Evolutionary conservation across 495 filamentous ascomycete genomes (phyloP).

Genomic region (Oleoguttula mirabilis): DNA sequence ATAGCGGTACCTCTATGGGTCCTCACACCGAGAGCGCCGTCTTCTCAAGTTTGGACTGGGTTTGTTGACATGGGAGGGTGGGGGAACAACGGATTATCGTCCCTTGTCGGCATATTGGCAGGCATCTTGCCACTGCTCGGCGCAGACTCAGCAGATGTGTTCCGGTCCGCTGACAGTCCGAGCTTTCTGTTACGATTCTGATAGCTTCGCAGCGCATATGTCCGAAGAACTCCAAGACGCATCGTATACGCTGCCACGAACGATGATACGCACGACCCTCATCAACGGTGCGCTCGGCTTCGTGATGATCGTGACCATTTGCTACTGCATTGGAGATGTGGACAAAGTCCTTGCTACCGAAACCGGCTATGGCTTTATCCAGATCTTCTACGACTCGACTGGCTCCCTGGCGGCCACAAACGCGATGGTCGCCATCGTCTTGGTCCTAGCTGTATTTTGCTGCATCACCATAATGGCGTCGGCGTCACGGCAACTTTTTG

Average conservation of each 20-base stretch:
- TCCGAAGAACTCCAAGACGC: conserved; percentile 28
- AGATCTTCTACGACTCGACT: conserved; percentile 40
- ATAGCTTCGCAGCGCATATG: conserved; percentile 22
- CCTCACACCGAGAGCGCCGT: conserved; percentile 12
- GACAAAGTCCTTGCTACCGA: conserved; percentile 16
- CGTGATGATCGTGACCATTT: conserved; percentile 16
- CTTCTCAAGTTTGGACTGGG: conserved; percentile 20
- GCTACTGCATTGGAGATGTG: conserved; percentile 10
- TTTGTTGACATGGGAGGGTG: conserved; percentile 24
- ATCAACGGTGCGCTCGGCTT: conserved; percentile 25
- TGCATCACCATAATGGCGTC: conserved; percentile 41
- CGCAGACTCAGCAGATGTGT: conserved; percentile 19
- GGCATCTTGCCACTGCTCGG: conserved; percentile 25
- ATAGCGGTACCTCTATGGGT: conserved; percentile 26
- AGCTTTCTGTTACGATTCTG: too few species aligned
- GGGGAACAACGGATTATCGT: conserved; percentile 21
- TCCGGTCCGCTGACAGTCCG: too few species aligned
- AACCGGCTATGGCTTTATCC: conserved; percentile 43
- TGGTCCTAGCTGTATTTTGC: conserved; percentile 33
- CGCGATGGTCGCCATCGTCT: conserved; percentile 36
- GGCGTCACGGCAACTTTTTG: conserved; percentile 43
- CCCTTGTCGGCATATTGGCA: conserved; percentile 23
- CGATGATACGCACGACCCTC: conserved; percentile 20
- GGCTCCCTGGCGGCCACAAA: conserved; percentile 32
- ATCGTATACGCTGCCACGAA: conserved; percentile 22